These are phyloP conservation scores for Epichloe festucae DNA, from an alignment of 2,329 filamentous ascomycete species.

Conservation along the genomic window DNA sequence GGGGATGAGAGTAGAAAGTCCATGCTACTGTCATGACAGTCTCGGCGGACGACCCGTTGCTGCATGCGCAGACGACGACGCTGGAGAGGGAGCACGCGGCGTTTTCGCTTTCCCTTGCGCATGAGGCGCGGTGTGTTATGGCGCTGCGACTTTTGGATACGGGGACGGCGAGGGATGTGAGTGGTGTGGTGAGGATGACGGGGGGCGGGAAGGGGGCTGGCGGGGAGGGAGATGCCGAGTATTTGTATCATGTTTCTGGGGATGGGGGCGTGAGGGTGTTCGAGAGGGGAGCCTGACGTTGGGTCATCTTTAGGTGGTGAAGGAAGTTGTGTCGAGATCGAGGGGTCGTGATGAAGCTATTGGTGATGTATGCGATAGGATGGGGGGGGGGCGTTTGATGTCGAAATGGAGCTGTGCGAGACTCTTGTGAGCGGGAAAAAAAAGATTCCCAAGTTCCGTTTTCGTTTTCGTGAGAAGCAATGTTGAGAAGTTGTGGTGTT, in stretches of 20 bases:
- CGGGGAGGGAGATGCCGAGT: constrained; percentile 43
- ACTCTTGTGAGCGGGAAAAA: too few species aligned
- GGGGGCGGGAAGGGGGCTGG: constrained; percentile 33
- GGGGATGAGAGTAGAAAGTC: constrained; percentile 31
- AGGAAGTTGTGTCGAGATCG: too few species aligned
- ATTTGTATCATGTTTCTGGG: constrained; percentile 66
- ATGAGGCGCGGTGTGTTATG: constrained; percentile 59
- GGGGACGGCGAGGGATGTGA: constrained; percentile 80
- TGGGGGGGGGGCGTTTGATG: too few species aligned
- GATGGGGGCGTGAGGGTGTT: constrained; percentile 77
- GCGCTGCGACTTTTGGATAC: constrained; percentile 69
- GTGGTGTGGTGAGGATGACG: constrained; percentile 71
- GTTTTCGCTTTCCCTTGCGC: constrained; percentile 60
- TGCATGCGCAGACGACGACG: constrained; percentile 46
- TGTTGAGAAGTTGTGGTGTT: too few species aligned
- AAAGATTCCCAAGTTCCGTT: too few species aligned
- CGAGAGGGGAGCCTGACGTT: constrained; percentile 48
- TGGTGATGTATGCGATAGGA: too few species aligned
- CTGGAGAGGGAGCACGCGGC: constrained; percentile 59
- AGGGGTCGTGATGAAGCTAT: too few species aligned
- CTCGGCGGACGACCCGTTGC: constrained; percentile 61
- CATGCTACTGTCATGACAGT: constrained; percentile 55
- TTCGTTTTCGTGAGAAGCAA: too few species aligned
- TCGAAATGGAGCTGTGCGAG: too few species aligned
- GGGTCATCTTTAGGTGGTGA: neutral